A percentile compares a stretch with the other conserved stretches of the same genome.
These are phyloP conservation scores for Chytridium lagenaria DNA, from an alignment of 371 early-diverging fungal genomes.

Conservation along the genomic window DNA sequence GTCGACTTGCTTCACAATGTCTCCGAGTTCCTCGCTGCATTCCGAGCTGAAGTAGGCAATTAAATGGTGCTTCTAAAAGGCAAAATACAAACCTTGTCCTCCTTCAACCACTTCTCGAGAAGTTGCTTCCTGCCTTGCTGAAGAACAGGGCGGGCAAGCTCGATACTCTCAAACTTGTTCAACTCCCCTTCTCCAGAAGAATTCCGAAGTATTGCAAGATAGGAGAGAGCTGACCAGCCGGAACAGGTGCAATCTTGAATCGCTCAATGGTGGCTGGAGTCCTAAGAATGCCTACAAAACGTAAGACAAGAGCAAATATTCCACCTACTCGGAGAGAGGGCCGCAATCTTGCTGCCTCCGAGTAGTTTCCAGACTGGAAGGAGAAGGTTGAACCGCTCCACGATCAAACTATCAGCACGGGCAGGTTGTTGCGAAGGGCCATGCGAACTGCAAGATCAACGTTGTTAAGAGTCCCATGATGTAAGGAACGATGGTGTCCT, in stretches of 20 bases:
- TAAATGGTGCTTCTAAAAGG: too few species aligned
- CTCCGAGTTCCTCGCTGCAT: constrained; percentile 97
- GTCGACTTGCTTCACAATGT: constrained; percentile 93
- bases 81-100: constrained; percentile 72
- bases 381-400: constrained; percentile 87
- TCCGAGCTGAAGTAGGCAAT: constrained; percentile 59
- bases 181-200: constrained; percentile 94
- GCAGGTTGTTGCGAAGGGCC: constrained; percentile 89
- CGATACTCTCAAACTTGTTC: constrained; percentile 93
- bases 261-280: constrained; percentile 94
- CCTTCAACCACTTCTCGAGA: constrained; percentile 97
- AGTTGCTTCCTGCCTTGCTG: constrained; percentile 91
- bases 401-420: constrained; percentile 92
- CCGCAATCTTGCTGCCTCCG: constrained; percentile 97
- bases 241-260: constrained; percentile 83
- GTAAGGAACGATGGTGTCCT: constrained; percentile 86
- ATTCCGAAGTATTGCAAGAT: constrained; percentile 97
- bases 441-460: constrained; percentile 88
- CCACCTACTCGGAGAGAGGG: constrained; percentile 81
- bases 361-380: constrained; percentile 77
- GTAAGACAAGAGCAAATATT: not conserved
- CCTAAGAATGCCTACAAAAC: constrained; percentile 80
- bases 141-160: constrained; percentile 91
- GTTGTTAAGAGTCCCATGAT: constrained; percentile 84
- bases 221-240: constrained; percentile 86